Conservation (phyloP, 108 stramenopile species). For the Licmophora abbreviata region DNA sequence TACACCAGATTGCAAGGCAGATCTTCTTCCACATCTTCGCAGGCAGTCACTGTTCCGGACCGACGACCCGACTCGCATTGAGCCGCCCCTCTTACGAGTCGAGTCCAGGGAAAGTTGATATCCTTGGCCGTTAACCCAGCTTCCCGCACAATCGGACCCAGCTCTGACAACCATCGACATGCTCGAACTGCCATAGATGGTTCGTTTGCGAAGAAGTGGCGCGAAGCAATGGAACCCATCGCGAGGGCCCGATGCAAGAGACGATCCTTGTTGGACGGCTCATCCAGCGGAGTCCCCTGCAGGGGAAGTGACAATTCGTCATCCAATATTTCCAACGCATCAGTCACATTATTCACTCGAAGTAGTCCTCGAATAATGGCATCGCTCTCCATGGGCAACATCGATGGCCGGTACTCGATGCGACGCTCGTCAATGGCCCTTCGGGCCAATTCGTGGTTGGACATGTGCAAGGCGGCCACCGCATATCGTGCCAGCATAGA, state of each 20-base stretch:
- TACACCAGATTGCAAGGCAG: slow-evolving; percentile 69
- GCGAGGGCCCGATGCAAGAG: slow-evolving; percentile 62
- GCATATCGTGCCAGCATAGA: slow-evolving; percentile 71
- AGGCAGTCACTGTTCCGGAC: slow-evolving; percentile 25
- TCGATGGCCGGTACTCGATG: slow-evolving; percentile 36
- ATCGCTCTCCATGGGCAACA: slow-evolving; percentile 70
- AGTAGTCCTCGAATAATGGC: slow-evolving; percentile 69
- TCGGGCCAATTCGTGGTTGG: slow-evolving; percentile 51
- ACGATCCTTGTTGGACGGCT: slow-evolving; percentile 19
- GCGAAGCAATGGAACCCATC: slow-evolving; percentile 68
- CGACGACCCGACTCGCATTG: slow-evolving; percentile 61
- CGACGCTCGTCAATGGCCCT: slow-evolving; percentile 55
- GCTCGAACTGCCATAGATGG: slow-evolving; percentile 49
- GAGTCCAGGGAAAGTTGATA: slow-evolving; percentile 62
- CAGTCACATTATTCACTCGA: slow-evolving; percentile 49
- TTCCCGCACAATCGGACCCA: slow-evolving; percentile 51
- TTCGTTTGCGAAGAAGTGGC: slow-evolving; percentile 67
- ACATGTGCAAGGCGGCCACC: slow-evolving; percentile 67
- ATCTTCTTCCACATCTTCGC: slow-evolving; percentile 18
- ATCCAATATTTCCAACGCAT: slow-evolving; percentile 62
- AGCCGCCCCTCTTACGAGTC: slow-evolving; percentile 70
- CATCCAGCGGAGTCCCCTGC: slow-evolving; percentile 17
- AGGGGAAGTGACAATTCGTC: slow-evolving; percentile 68
- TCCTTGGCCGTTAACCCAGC: slow-evolving; percentile 34
- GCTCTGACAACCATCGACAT: slow-evolving; percentile 39